phyloP scores from a whole-genome alignment of 192 early-diverging fungal species.

The Backusella mclennaniae region DNA sequence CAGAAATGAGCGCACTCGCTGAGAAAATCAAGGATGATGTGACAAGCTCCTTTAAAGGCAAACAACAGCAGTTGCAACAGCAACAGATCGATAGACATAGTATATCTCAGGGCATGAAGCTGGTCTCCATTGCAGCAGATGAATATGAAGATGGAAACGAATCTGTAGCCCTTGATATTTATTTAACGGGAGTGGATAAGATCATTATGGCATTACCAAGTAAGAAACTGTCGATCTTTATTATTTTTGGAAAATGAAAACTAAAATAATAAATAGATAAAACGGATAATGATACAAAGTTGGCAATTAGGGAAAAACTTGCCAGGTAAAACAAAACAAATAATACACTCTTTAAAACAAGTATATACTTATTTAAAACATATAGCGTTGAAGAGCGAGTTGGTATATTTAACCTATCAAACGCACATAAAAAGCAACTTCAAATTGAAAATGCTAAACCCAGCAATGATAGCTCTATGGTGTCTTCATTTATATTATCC shows the following conservation, averaged over 20 bases:
- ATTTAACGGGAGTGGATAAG: constrained; percentile 38
- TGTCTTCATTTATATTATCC: constrained; percentile 52
- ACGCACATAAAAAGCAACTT: constrained; percentile 9
- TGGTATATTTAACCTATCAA: constrained; percentile 19
- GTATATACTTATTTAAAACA: neutral
- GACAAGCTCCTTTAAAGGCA: neutral
- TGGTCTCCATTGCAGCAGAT: constrained; percentile 39
- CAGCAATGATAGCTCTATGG: constrained; percentile 25
- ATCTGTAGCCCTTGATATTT: constrained; percentile 33
- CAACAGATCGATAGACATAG: constrained; percentile 24
- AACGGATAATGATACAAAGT: constrained; percentile 17
- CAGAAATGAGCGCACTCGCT: constrained; percentile 21
- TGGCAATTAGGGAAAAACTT: constrained; percentile 26
- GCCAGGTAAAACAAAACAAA: constrained; percentile 14
- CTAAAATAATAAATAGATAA: constrained; percentile 9
- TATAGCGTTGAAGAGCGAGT: constrained; percentile 27
- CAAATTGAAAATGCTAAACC: neutral
- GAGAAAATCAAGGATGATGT: constrained; percentile 24
- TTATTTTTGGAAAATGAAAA: neutral
- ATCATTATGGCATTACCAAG: constrained; percentile 41
- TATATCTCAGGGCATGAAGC: constrained; percentile 36
- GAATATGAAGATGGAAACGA: constrained; percentile 39
- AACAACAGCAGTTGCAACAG: neutral
- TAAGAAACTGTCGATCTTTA: constrained; percentile 13
- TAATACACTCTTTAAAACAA: neutral